A percentile compares a stretch with the other conserved stretches of the same genome.
phyloP scores from a whole-genome alignment of 116 monocot genomes.

The Papilionanthe hybrid region DNA sequence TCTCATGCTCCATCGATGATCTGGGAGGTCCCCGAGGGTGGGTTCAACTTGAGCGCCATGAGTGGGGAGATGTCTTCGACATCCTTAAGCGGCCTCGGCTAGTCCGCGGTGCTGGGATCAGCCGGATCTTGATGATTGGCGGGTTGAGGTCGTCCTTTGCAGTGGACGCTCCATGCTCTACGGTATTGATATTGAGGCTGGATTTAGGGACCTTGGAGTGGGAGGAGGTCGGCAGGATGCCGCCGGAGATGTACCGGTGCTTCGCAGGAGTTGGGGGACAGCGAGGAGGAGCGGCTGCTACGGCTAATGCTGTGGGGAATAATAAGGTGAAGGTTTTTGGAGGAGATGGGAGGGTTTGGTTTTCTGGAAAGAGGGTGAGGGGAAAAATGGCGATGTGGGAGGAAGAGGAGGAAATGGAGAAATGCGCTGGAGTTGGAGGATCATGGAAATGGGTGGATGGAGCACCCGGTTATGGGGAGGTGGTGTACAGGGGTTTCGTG shows the following conservation, averaged over 20 bases:
- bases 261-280: constrained; percentile 38
- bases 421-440: constrained; percentile 28
- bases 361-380: constrained; percentile 84
- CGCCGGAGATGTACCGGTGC: constrained; percentile 64
- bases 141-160: constrained; percentile 75
- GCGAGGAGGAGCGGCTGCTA: background rate
- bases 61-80: constrained; percentile 88
- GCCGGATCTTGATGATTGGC: constrained; percentile 67
- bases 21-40: constrained; percentile 49
- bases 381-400: constrained; percentile 96
- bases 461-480: constrained; percentile 69
- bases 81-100: constrained; percentile 79
- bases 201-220: constrained; percentile 81
- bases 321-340: constrained; percentile 99
- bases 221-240: constrained; percentile 67
- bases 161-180: constrained; percentile 85
- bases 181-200: constrained; percentile 76
- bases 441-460: constrained; percentile 92
- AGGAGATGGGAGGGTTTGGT: constrained; percentile 92
- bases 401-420: constrained; percentile 39
- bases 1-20: constrained; percentile 44
- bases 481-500: constrained; percentile 78
- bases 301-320: constrained; percentile 25
- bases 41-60: constrained; percentile 60
- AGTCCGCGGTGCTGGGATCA: constrained; percentile 47